Conservation (phyloP, 1,139 yeast genomes). For the Candida tropicalis region DNA sequence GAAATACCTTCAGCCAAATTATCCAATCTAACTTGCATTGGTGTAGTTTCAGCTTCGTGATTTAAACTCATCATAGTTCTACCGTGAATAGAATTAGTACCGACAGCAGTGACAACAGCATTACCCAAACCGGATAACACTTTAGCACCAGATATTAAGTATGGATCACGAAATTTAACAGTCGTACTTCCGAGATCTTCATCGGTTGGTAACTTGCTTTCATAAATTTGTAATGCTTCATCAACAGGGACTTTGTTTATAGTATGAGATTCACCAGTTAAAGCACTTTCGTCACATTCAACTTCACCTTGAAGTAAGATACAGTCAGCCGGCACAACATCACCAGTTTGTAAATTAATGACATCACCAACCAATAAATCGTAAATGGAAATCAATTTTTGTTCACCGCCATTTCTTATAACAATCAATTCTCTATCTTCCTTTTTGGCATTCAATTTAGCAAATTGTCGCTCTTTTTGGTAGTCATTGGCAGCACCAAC, state of each 20-base stretch:
- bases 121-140: constrained; percentile 84
- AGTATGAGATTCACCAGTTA: constrained; percentile 92
- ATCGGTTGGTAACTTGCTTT: constrained; percentile 30
- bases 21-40: constrained; percentile 82
- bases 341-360: constrained; percentile 86
- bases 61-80: constrained; percentile 82
- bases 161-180: constrained; percentile 64
- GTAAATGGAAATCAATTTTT: constrained; percentile 68
- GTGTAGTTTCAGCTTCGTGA: constrained; percentile 80
- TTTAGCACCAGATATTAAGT: constrained; percentile 89
- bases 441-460: constrained; percentile 80
- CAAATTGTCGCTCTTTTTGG: constrained; percentile 94
- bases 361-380: constrained; percentile 87
- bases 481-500: constrained; percentile 96
- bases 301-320: constrained; percentile 75
- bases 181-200: constrained; percentile 53
- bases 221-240: constrained; percentile 42
- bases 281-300: constrained; percentile 88
- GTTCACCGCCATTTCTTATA: constrained; percentile 74
- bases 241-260: constrained; percentile 65
- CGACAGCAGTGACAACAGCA: constrained; percentile 89
- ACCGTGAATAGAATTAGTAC: constrained; percentile 86
- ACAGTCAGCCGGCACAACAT: constrained; percentile 88
- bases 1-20: constrained; percentile 90
- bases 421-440: constrained; percentile 84